Evolutionary conservation across 805 yeast genomes (phyloP).

Genomic region (Clavispora vitiphila): DNA sequence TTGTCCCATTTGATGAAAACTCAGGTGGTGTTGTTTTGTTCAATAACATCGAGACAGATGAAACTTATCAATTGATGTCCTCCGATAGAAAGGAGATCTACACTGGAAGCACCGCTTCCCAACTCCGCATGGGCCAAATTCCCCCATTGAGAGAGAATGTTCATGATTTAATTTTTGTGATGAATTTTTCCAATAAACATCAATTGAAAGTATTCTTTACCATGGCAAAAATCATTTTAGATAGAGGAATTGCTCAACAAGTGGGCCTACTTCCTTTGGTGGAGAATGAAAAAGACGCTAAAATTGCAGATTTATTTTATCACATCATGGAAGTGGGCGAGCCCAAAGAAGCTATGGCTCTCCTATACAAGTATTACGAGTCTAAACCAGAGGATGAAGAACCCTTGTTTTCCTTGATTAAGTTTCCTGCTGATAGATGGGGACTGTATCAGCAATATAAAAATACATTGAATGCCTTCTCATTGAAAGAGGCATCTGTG

Average conservation of each 20-base stretch:
- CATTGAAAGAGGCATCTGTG: constrained; percentile 45
- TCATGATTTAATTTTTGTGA: constrained; percentile 65
- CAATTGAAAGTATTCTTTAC: constrained; percentile 50
- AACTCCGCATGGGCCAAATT: constrained; percentile 43
- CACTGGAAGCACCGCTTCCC: constrained; percentile 18
- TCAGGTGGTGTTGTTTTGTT: constrained; percentile 55
- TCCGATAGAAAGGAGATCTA: constrained; percentile 42
- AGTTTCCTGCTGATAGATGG: constrained; percentile 14
- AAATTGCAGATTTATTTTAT: constrained; percentile 29
- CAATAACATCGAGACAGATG: constrained; percentile 70
- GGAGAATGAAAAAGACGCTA: constrained; percentile 22
- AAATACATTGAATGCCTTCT: constrained; percentile 22
- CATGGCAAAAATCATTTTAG: constrained; percentile 45
- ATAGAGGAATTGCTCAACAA: constrained; percentile 67
- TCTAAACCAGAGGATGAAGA: constrained; percentile 22
- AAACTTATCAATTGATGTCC: constrained; percentile 44
- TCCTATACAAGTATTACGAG: constrained; percentile 33
- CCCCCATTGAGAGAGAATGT: constrained; percentile 72
- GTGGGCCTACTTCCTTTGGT: constrained; percentile 74
- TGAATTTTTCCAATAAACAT: constrained; percentile 51
- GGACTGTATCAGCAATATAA: constrained; percentile 15
- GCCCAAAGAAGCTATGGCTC: constrained; percentile 33
- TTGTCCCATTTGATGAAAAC: constrained; percentile 8
- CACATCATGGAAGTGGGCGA: constrained; percentile 27
- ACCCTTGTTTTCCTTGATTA: constrained; percentile 16